Evolutionary conservation across 192 early-diverging fungal genomes (phyloP).

Genomic region (Chytriomyces sp.): DNA sequence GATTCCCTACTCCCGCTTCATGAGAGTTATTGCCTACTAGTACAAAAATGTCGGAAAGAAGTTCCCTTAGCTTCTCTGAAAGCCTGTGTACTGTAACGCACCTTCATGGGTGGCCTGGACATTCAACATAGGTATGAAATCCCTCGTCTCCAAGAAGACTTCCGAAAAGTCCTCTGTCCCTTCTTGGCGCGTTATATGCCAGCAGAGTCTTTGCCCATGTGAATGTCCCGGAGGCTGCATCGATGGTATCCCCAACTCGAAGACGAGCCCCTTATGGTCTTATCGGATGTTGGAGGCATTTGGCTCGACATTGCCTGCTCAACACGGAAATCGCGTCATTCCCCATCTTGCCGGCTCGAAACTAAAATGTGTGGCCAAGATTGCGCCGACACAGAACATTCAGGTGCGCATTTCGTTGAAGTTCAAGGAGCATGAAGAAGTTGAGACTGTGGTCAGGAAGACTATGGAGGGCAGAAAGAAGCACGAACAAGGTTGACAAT

Average conservation of each 20-base stretch:
- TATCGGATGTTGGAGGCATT: background rate
- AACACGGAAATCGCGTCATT: background rate
- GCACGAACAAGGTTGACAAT: background rate
- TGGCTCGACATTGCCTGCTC: background rate
- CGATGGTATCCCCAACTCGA: slow-evolving; percentile 6
- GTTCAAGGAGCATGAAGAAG: background rate
- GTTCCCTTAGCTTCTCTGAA: slow-evolving; percentile 1
- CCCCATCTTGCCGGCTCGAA: background rate
- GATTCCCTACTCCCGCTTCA: background rate
- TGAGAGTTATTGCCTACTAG: background rate
- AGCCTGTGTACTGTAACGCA: background rate
- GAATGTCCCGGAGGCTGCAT: slow-evolving; percentile 21
- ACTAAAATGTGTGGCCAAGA: background rate
- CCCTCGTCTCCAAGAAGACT: slow-evolving; percentile 20
- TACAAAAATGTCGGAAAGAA: background rate
- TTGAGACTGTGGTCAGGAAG: background rate
- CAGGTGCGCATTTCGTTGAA: background rate
- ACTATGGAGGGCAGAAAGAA: background rate
- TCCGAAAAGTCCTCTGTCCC: background rate
- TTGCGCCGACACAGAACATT: slow-evolving; percentile 3
- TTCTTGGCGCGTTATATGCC: background rate
- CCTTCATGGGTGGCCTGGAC: background rate
- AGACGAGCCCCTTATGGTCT: background rate
- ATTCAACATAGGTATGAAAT: background rate
- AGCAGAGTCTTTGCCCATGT: slow-evolving; percentile 2